Conservation (phyloP, 2,329 filamentous ascomycete genomes). For the Pseudonectria buxi region DNA sequence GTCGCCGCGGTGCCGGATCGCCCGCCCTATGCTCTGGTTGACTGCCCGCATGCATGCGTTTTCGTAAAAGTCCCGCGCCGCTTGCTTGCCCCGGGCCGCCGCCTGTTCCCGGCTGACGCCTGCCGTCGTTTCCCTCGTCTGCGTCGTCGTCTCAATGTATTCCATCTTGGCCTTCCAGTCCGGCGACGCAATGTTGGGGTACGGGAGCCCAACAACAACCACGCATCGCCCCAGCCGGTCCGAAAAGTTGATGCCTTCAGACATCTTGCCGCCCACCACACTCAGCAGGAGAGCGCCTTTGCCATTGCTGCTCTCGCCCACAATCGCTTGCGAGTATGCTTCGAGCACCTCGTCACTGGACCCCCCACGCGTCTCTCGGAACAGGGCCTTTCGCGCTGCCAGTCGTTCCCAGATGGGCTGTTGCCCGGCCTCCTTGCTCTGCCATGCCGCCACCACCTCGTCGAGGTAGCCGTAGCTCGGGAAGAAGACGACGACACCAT, state of each 20-base stretch:
- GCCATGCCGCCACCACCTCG: slow-evolving; percentile 61
- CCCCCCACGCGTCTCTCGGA: slow-evolving; percentile 49
- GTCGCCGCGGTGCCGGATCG: slow-evolving; percentile 80
- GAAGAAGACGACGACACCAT: slow-evolving; percentile 92
- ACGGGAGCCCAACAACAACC: slow-evolving; percentile 85
- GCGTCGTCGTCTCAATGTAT: slow-evolving; percentile 64
- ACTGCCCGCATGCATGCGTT: slow-evolving; percentile 95
- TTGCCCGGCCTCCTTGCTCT: slow-evolving; percentile 25
- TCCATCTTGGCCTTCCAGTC: slow-evolving; percentile 92
- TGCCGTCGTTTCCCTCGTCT: slow-evolving; percentile 27
- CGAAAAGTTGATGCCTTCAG: slow-evolving; percentile 97
- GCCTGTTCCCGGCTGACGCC: slow-evolving; percentile 21
- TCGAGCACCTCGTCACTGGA: slow-evolving; percentile 64
- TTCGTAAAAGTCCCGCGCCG: slow-evolving; percentile 77
- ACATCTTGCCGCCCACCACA: slow-evolving; percentile 90
- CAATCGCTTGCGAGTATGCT: slow-evolving; percentile 65
- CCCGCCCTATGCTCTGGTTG: slow-evolving; percentile 91
- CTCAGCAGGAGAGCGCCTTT: slow-evolving; percentile 76
- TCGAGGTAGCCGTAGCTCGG: slow-evolving; percentile 90
- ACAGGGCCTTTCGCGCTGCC: slow-evolving; percentile 52
- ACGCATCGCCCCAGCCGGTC: slow-evolving; percentile 85
- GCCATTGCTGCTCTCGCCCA: slow-evolving; percentile 30
- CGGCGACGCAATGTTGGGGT: slow-evolving; percentile 80
- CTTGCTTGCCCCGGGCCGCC: slow-evolving; percentile 38
- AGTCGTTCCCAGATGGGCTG: slow-evolving; percentile 53